Conservation (phyloP, 2,329 filamentous ascomycete genomes). For the Huntiella omanensis region DNA sequence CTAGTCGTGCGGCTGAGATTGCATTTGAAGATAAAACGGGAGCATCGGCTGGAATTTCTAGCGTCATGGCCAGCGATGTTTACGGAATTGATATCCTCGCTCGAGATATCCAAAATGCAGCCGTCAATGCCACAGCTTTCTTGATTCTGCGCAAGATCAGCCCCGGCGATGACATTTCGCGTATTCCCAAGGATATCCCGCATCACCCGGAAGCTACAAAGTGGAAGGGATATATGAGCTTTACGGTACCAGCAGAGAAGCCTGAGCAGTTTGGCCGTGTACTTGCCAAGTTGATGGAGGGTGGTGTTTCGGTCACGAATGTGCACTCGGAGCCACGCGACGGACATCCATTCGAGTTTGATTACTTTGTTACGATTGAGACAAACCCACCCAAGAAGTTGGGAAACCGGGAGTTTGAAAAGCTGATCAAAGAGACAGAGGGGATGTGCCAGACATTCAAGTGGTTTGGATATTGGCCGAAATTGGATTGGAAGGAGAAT, state of each 20-base stretch:
- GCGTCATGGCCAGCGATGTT: constrained; percentile 49
- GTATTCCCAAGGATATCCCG: constrained; percentile 8
- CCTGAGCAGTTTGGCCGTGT: constrained; percentile 5
- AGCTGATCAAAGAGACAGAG: constrained; percentile 38
- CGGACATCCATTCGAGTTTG: constrained; percentile 8
- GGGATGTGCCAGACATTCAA: constrained; percentile 41
- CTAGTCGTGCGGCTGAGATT: constrained; percentile 66
- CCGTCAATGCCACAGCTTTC: constrained; percentile 65
- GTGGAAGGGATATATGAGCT: constrained; percentile 9
- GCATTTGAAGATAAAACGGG: constrained; percentile 40
- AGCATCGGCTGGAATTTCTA: constrained; percentile 59
- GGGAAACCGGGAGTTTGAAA: constrained; percentile 27
- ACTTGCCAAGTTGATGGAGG: constrained; percentile 1
- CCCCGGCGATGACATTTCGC: constrained; percentile 7
- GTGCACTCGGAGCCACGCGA: constrained; percentile 8
- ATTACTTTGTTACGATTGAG: constrained; percentile 9
- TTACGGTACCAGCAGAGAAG: constrained; percentile 3
- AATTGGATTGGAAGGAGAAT: constrained; percentile 7
- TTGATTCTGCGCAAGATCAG: constrained; percentile 37
- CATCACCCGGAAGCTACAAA: neutral
- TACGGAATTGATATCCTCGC: constrained; percentile 53
- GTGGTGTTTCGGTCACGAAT: constrained; percentile 5
- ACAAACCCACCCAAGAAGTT: constrained; percentile 5
- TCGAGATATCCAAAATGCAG: constrained; percentile 49
- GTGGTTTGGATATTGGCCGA: constrained; percentile 50